These are phyloP conservation scores for Leishmania turanica DNA, from an alignment of 208 protist species.

Conservation along the genomic window DNA sequence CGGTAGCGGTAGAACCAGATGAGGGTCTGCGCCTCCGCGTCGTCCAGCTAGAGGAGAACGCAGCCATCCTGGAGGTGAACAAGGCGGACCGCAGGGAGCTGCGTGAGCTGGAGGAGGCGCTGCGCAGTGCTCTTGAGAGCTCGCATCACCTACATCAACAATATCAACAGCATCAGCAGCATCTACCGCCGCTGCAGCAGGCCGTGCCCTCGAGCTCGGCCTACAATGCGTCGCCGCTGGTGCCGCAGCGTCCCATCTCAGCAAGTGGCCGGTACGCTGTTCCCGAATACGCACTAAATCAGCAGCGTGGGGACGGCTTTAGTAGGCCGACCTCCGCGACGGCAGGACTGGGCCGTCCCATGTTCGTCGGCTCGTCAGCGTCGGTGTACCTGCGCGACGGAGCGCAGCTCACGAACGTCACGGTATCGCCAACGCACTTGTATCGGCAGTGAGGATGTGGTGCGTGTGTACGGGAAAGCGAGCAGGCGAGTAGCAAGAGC, in stretches of 20 bases:
- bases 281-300: conserved; percentile 10
- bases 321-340: conserved; percentile 3
- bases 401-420: conserved; percentile 49
- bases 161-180: conserved; percentile 8
- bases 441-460: neutral
- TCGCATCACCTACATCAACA: neutral
- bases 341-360: conserved; percentile 41
- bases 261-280: conserved; percentile 6
- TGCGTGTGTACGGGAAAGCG: neutral
- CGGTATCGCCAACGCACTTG: conserved; percentile 35
- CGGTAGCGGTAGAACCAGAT: conserved; percentile 43
- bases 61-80: conserved; percentile 67
- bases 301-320: conserved; percentile 1
- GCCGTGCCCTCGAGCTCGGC: neutral
- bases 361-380: conserved; percentile 56
- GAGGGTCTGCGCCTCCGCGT: conserved; percentile 70
- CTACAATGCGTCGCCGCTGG: conserved; percentile 12
- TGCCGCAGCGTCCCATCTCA: conserved; percentile 35
- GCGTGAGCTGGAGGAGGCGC: conserved; percentile 47
- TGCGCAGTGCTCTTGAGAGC: conserved; percentile 36
- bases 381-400: conserved; percentile 60
- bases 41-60: conserved; percentile 72
- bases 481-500: neutral
- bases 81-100: conserved; percentile 84
- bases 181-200: neutral